Base-by-base conservation (phyloP, 2,329 filamentous ascomycete genomes). In the Arthrinium phaeospermum region DNA sequence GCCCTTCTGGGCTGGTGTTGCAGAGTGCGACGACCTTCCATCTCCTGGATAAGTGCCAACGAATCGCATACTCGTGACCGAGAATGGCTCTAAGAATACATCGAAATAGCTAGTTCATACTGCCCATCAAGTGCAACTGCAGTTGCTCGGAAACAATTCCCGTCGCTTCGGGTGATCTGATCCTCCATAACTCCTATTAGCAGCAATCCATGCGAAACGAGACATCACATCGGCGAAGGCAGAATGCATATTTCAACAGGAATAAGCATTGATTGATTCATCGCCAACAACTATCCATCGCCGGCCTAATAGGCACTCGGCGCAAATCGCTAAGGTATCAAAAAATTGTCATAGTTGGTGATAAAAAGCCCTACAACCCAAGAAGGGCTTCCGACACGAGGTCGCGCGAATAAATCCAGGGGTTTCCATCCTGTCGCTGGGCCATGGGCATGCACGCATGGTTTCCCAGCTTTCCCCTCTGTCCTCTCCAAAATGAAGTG, bases 311-410 rank as follows among this genome's bases (percentile, higher is more conserved):
- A 64, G 57, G 57, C 57, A 64, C 57, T 64, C 57, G 57, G 57
- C 57, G n/a, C 57, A 64, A 64, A 41, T n/a, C 57, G 57, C 57
- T 64, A 64, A 64, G 57, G 57, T 64, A 64, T 64, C 57, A 64
- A 64, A 64, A 37, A 64, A 12, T 41, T 41, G 57, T 64, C 57
- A 64, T 64, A n/a, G 57, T 64, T 41, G 57, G 34, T 64, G 53
- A 41, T 37, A 34, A 22, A 22, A 22, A 61, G 53, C 53, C 53
- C 53, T 30, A 61, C 53, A 30, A 22, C 53, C 30, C 53, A 37
- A 37, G 34, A 13, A 51, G 49, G 30, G 30, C 53, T 37, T 61
- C 22, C 37, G 10, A 37, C 53, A 37, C 53, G 19, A 61, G 19
- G 53, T 61, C 22, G 53, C 53, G 53, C 53, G 22, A 37, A 61